Evolutionary conservation across 352 stramenopile species (phyloP).

Genomic region (Globisporangium sylvaticum): DNA sequence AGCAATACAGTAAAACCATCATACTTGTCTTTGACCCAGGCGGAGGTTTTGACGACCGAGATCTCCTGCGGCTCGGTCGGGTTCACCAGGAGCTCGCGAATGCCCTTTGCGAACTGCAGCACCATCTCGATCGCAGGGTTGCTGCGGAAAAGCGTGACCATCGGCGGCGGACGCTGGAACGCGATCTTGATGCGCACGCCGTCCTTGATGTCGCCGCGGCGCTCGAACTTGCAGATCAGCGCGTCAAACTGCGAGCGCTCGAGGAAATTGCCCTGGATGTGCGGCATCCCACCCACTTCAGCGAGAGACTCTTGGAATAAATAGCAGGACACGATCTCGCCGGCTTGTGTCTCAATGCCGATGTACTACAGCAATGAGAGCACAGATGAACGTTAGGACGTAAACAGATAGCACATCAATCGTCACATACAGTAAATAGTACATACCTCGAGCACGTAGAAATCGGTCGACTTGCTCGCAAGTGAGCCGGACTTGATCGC

Average conservation of each 20-base stretch:
- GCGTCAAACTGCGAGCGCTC: constrained; percentile 83
- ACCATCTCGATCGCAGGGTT: constrained; percentile 86
- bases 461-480: constrained; percentile 79
- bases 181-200: constrained; percentile 82
- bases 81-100: constrained; percentile 76
- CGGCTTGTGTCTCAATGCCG: constrained; percentile 68
- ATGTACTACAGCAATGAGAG: constrained; percentile 48
- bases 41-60: constrained; percentile 75
- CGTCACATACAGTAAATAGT: constrained; percentile 13
- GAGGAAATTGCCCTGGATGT: constrained; percentile 73
- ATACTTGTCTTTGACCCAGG: constrained; percentile 84
- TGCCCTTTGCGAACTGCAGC: constrained; percentile 68
- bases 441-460: constrained; percentile 74
- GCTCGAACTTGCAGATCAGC: constrained; percentile 85
- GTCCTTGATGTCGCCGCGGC: constrained; percentile 60
- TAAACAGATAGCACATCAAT: neutral
- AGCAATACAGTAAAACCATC: too few relatives aligned
- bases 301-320: constrained; percentile 83
- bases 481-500: constrained; percentile 79
- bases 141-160: constrained; percentile 78
- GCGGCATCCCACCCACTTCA: constrained; percentile 78
- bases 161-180: constrained; percentile 77
- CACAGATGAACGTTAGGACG: constrained; percentile 11
- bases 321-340: constrained; percentile 81
- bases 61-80: constrained; percentile 76